These are phyloP conservation scores for Olyra latifolia DNA, from an alignment of 176 grass and related monocot species.

Conservation along the genomic window DNA sequence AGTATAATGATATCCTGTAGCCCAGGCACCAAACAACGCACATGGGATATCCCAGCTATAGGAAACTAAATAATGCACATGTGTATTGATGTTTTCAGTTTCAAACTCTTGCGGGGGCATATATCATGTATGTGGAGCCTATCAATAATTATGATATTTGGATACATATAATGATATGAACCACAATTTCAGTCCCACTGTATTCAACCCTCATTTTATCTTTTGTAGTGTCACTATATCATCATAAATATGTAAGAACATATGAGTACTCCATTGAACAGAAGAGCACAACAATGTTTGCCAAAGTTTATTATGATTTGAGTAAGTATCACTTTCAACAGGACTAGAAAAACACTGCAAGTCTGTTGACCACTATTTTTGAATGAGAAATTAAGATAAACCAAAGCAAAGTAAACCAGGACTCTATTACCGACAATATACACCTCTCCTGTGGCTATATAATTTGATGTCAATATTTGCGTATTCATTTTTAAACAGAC, in stretches of 20 bases:
- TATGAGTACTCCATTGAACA: background rate
- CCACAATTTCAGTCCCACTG: constrained; percentile 8
- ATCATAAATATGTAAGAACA: background rate
- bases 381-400: background rate
- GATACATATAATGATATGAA: constrained; percentile 31
- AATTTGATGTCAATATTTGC: background rate
- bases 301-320: background rate
- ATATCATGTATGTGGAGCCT: constrained; percentile 24
- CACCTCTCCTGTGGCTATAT: background rate
- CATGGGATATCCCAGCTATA: constrained; percentile 26
- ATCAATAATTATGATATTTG: constrained; percentile 20
- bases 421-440: background rate
- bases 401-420: background rate
- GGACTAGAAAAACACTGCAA: background rate
- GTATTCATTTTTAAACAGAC: background rate
- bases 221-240: constrained; percentile 1
- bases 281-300: background rate
- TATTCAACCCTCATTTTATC: background rate
- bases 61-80: constrained; percentile 36
- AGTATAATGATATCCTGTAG: constrained; percentile 19
- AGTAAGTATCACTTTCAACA: background rate
- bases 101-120: constrained; percentile 1
- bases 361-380: background rate
- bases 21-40: constrained; percentile 26
- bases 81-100: constrained; percentile 13